Base-by-base conservation (phyloP, 768 basidiomycete species). In the Naganishia antarctica region DNA sequence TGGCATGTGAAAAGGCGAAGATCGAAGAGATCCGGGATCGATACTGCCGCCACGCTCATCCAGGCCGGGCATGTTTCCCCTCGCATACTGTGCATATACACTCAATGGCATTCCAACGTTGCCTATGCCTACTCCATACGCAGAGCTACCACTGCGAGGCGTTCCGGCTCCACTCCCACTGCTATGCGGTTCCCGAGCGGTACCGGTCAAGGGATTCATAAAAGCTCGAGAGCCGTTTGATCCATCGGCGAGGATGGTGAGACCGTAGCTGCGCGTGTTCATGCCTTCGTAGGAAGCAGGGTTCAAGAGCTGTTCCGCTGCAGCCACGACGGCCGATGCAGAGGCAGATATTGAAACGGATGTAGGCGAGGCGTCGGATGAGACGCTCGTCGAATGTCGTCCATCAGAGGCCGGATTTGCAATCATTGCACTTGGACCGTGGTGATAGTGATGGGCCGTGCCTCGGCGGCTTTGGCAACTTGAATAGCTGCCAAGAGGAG, bases 221-320 rank as follows among this genome's bases (percentile, higher is more conserved):
- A 57, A 57, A 0, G 53, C 53, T 12, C 53, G 53, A 21, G 53
- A 57, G 23, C 53, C 53, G 13, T 57, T 57, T 0, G 53, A 57
- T 40, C 53, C 53, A 26, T 57, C 53, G n/a, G 53, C 53, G 21
- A 57, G 53, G 8, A 57, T 57, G 11, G 53, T 57, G 34, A 57
- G 53, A 26, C 53, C 53, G 15, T 57, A 57, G 16, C 53, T 57
- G 53, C 53, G 53, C 23, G 53, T 57, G 37, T 57, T 57, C 53
- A 57, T 57, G 9, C 53, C 53, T 37, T 57, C 53, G 15, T 57
- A 57, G 11, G 53, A 57, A 23, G 53, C 53, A 7, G 53, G 34
- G 18, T 57, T 57, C 12, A 57, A 25, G 4, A 57, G 37, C 34
- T 57, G 53, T 23, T 57, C 53, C 7, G 53, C 53, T 4, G 53